These are phyloP conservation scores for Musa balbisiana DNA, from an alignment of 202 grass and related monocot genomes.

Conservation along the genomic window DNA sequence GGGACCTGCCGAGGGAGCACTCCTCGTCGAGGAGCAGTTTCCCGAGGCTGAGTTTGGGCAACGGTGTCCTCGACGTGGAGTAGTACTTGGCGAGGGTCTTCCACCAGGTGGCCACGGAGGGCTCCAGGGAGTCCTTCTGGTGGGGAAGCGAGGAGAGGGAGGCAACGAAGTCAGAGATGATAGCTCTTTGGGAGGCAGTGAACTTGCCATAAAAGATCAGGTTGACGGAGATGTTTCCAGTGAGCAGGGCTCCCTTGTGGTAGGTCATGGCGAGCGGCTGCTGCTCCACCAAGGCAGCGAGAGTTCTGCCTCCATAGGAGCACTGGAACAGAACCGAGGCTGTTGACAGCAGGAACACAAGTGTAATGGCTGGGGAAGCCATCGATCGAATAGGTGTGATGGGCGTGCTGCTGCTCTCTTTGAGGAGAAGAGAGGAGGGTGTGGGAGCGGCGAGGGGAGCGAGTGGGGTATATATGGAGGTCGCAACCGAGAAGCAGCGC, in stretches of 20 bases:
- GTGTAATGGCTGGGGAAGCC: not conserved
- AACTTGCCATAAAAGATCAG: slow-evolving; percentile 76
- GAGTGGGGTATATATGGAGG: not conserved
- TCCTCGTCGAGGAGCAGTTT: slow-evolving; percentile 45
- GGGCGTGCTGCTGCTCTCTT: not conserved
- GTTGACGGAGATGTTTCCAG: slow-evolving; percentile 52
- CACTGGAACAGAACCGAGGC: not conserved
- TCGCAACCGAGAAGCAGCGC: not conserved
- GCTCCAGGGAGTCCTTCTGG: slow-evolving; percentile 13
- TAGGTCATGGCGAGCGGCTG: slow-evolving; percentile 26
- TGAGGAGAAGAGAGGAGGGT: not conserved
- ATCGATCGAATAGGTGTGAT: not conserved
- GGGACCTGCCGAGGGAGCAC: slow-evolving; percentile 51
- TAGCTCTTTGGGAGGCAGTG: slow-evolving; percentile 41
- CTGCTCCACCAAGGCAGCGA: not conserved
- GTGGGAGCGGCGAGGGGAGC: not conserved
- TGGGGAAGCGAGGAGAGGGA: slow-evolving; percentile 31
- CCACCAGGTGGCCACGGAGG: slow-evolving; percentile 70
- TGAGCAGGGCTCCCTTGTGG: slow-evolving; percentile 48
- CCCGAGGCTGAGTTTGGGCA: slow-evolving; percentile 23
- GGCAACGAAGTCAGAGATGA: slow-evolving; percentile 60
- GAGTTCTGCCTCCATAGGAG: not conserved
- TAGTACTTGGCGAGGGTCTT: slow-evolving; percentile 37
- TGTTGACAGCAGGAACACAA: not conserved
- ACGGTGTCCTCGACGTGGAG: slow-evolving; percentile 25